Evolutionary conservation across 1,284 basidiomycete species (phyloP).

Genomic region (Thelephora terrestris): DNA sequence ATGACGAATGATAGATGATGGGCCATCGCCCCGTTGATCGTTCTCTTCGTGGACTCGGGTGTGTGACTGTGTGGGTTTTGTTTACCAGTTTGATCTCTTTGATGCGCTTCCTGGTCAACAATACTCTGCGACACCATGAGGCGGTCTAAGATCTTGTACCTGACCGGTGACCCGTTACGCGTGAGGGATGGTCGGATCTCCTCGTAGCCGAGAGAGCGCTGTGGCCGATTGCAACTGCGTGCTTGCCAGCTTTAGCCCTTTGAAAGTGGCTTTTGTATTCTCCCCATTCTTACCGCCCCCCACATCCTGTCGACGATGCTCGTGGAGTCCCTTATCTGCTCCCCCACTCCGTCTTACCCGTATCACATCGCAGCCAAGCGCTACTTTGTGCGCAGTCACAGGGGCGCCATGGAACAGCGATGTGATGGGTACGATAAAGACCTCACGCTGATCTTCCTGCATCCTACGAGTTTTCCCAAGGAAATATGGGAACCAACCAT

Average conservation of each 20-base stretch:
- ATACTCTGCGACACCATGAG: too few species aligned
- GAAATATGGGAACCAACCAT: slow-evolving; percentile 42
- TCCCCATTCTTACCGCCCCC: not conserved
- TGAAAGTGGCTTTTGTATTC: too few species aligned
- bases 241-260: too few species aligned
- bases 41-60: too few species aligned
- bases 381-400: not conserved
- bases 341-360: not conserved
- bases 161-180: not conserved
- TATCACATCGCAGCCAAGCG: not conserved
- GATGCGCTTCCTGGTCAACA: too few species aligned
- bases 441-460: not conserved
- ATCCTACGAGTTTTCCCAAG: slow-evolving; percentile 19
- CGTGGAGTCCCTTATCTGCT: not conserved
- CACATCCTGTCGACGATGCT: not conserved
- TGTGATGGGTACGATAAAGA: not conserved
- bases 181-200: not conserved
- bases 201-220: not conserved
- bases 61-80: too few species aligned
- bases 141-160: too few species aligned
- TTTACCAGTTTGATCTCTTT: too few species aligned
- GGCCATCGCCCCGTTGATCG: not conserved
- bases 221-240: not conserved
- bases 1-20: not conserved
- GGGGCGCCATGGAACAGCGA: not conserved